Evolutionary conservation across 2,329 filamentous ascomycete species (phyloP).

Genomic region (Juglanconis oblonga): DNA sequence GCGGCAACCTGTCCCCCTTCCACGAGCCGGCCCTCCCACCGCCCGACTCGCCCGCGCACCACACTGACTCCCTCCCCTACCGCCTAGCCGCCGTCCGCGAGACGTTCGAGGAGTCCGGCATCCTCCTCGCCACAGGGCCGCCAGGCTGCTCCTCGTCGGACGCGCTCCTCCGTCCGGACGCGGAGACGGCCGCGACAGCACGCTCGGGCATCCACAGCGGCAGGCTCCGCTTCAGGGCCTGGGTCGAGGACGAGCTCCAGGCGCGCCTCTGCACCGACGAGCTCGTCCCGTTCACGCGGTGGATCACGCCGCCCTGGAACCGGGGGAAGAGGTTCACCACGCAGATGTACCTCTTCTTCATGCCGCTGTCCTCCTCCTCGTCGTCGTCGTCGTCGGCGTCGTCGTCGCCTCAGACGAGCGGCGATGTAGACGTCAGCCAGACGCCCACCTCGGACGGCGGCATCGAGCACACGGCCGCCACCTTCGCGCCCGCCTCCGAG

Average conservation of each 20-base stretch:
- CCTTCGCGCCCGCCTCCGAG: conserved; percentile 66
- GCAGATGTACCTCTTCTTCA: conserved; percentile 94
- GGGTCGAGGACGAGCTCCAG: conserved; percentile 41
- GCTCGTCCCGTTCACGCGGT: conserved; percentile 81
- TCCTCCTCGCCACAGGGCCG: conserved; percentile 62
- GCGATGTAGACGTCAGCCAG: conserved; percentile 57
- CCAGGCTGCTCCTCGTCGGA: conserved; percentile 30
- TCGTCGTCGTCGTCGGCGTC: neutral
- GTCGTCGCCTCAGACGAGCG: neutral
- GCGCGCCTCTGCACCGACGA: conserved; percentile 40
- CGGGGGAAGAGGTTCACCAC: conserved; percentile 80
- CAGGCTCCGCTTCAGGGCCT: conserved; percentile 63
- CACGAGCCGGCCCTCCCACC: conserved; percentile 66
- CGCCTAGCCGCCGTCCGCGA: conserved; percentile 83
- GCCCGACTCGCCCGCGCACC: conserved; percentile 50
- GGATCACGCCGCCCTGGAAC: conserved; percentile 73
- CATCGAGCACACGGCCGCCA: conserved; percentile 63
- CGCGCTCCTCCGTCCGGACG: conserved; percentile 59
- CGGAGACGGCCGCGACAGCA: conserved; percentile 59
- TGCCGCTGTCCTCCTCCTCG: conserved; percentile 53
- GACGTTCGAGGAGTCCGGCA: conserved; percentile 92
- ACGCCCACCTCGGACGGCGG: conserved; percentile 68
- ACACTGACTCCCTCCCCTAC: conserved; percentile 71
- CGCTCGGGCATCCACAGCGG: conserved; percentile 67
- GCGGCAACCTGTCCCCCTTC: conserved; percentile 73